Percentiles rank a stretch among this genome's conserved stretches.
phyloP scores from a whole-genome alignment of 2,329 filamentous ascomycete genomes.

The Hypoxylon sp. region DNA sequence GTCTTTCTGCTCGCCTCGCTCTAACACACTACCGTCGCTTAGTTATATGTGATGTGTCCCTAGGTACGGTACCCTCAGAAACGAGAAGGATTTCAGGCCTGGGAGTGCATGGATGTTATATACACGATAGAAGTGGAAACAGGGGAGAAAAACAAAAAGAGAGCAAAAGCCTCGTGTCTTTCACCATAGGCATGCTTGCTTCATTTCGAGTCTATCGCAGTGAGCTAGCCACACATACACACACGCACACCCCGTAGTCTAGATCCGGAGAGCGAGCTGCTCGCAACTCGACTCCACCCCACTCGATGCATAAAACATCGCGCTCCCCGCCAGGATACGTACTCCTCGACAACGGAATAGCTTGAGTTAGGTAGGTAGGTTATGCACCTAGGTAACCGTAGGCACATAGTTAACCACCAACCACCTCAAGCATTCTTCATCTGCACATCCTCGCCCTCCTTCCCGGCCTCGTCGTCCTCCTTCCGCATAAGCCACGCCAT shows the following conservation, averaged over 20 bases:
- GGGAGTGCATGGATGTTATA: background rate
- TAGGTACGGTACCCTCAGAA: background rate
- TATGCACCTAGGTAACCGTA: no score
- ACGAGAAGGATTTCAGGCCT: background rate
- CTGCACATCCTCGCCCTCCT: slow-evolving; percentile 28
- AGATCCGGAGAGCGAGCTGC: slow-evolving; percentile 13
- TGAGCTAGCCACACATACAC: no score
- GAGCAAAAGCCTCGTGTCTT: background rate
- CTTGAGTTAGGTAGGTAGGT: no score
- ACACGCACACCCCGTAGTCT: slow-evolving; percentile 4
- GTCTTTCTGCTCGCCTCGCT: background rate
- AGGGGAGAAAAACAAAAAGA: background rate
- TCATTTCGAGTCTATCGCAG: slow-evolving; percentile 24
- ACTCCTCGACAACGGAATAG: background rate
- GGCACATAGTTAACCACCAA: background rate
- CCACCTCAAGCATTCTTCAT: slow-evolving; percentile 39
- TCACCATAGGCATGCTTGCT: slow-evolving; percentile 1
- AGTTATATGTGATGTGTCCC: background rate
- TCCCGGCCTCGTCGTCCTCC: slow-evolving; percentile 47
- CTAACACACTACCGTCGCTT: background rate
- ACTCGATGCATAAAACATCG: background rate
- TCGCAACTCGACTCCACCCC: background rate
- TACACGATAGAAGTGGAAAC: background rate
- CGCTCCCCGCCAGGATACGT: no score
- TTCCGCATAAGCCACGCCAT: slow-evolving; percentile 72